phyloP scores from a whole-genome alignment of 192 early-diverging fungal genomes.

The Backusella morwellensis region DNA sequence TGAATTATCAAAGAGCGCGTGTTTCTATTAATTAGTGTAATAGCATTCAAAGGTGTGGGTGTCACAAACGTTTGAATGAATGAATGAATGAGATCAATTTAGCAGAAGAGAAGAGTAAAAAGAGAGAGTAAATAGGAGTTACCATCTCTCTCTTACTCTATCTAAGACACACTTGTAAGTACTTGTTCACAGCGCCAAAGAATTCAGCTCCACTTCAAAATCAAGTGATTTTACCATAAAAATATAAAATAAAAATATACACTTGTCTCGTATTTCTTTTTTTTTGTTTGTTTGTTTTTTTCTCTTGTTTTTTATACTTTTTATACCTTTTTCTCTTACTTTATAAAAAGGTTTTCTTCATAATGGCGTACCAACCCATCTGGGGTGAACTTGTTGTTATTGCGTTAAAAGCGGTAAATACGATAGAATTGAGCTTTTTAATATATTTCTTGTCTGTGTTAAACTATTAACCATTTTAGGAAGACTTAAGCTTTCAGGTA shows the following conservation, averaged over 20 bases:
- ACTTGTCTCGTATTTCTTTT: neutral
- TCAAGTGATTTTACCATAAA: neutral
- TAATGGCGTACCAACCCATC: constrained; percentile 4
- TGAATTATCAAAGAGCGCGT: neutral
- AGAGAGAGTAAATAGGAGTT: no score
- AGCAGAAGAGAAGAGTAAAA: no score
- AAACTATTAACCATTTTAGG: neutral
- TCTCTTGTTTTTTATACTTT: neutral
- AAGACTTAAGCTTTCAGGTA: constrained; percentile 1
- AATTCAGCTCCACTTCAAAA: neutral
- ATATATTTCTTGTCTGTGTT: neutral
- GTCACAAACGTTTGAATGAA: no score
- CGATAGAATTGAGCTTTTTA: neutral
- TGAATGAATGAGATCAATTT: no score
- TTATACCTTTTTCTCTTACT: neutral
- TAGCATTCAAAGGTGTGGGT: neutral
- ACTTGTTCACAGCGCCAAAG: neutral
- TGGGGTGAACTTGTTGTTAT: constrained; percentile 36
- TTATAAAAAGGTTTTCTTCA: neutral
- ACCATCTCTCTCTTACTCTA: no score
- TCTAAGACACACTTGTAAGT: no score
- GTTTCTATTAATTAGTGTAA: neutral
- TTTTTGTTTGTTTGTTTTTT: neutral
- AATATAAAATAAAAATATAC: neutral
- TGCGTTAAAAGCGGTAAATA: constrained; percentile 38